A percentile compares a stretch with the other conserved stretches of the same genome.
These are phyloP conservation scores for Sugiyamaella grinbergsii DNA, from an alignment of 1,139 yeast species.

Conservation along the genomic window DNA sequence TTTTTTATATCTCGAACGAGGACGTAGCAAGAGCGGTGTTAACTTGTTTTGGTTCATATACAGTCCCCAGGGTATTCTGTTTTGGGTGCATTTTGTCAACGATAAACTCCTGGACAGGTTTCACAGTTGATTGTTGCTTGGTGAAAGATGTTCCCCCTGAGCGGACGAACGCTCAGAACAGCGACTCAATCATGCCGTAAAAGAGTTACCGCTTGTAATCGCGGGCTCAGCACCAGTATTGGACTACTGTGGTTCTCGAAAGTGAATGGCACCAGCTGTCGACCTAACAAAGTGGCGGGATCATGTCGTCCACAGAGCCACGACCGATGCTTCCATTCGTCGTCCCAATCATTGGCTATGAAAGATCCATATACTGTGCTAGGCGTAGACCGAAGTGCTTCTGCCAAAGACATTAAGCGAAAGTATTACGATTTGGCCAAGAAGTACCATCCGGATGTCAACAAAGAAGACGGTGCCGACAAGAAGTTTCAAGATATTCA, in stretches of 20 bases:
- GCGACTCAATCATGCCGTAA: conserved; percentile 3
- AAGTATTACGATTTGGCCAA: conserved; percentile 93
- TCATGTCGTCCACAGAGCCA: background rate
- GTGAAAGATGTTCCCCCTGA: conserved; percentile 9
- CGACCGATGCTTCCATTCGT: conserved; percentile 18
- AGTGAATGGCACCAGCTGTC: too few species aligned
- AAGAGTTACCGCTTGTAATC: background rate
- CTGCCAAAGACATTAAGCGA: conserved; percentile 83
- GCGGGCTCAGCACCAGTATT: background rate
- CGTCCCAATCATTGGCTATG: conserved; percentile 31
- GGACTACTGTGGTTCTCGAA: background rate
- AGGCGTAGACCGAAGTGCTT: conserved; percentile 74
- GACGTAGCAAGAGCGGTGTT: too few species aligned
- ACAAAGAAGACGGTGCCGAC: conserved; percentile 87
- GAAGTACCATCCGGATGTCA: conserved; percentile 93
- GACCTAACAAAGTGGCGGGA: too few species aligned
- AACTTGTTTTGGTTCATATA: too few species aligned
- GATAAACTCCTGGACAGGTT: too few species aligned
- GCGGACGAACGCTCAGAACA: conserved; percentile 7
- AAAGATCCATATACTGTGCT: conserved; percentile 82
- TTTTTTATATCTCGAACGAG: background rate
- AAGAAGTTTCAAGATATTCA: conserved; percentile 88
- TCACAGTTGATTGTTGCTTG: too few species aligned
- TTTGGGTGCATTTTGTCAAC: too few species aligned
- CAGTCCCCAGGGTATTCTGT: too few species aligned